Conservation (phyloP, 768 basidiomycete genomes). For the Trametes punicea region DNA sequence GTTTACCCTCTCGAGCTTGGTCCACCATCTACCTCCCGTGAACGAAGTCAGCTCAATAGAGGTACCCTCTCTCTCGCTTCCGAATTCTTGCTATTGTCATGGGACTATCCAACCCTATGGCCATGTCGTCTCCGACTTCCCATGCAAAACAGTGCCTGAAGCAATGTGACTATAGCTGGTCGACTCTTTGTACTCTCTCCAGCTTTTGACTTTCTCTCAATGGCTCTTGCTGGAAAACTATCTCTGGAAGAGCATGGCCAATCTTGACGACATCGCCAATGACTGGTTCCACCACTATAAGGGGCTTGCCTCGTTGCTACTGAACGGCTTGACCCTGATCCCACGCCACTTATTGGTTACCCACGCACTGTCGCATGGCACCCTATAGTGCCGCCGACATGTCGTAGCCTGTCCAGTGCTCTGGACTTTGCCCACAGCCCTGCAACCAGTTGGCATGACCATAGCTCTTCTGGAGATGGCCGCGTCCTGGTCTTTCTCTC, state of each 20-base stretch:
- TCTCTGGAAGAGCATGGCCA: too few species aligned
- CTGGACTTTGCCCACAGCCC: neutral
- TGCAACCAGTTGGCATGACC: neutral
- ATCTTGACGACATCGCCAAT: neutral
- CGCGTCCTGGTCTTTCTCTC: too few species aligned
- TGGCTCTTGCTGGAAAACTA: neutral
- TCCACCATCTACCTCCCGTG: neutral
- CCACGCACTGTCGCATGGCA: conserved; percentile 6
- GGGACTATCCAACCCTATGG: neutral
- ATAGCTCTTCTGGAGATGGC: too few species aligned
- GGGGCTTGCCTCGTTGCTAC: conserved; percentile 16
- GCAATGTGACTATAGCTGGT: conserved; percentile 9
- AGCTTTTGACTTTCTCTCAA: neutral
- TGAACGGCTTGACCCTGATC: conserved; percentile 12
- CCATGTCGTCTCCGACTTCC: neutral
- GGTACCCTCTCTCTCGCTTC: neutral
- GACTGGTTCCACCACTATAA: neutral
- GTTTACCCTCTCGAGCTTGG: neutral
- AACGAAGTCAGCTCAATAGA: neutral
- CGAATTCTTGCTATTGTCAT: neutral
- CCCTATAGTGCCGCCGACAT: neutral
- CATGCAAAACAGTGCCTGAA: neutral
- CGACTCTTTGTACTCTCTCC: conserved; percentile 3
- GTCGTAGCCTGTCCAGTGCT: neutral
- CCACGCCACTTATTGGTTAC: neutral